phyloP scores from a whole-genome alignment of 352 stramenopile genomes.

The Globisporangium radiosum region DNA sequence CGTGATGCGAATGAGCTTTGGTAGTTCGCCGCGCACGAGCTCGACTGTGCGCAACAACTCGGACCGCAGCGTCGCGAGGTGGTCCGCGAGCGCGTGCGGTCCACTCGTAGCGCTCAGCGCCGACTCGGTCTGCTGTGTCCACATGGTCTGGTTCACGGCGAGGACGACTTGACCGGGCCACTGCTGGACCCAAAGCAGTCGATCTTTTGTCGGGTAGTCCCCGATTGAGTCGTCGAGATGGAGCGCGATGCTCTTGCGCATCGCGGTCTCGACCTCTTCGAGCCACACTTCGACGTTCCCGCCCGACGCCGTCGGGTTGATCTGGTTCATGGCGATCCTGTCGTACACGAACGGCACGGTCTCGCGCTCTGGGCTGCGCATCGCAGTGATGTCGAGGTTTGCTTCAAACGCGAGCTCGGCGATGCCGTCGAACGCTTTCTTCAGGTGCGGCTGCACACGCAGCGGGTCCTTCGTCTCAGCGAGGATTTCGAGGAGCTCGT shows the following conservation, averaged over 20 bases:
- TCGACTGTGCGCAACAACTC: conserved; percentile 89
- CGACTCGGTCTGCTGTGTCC: conserved; percentile 83
- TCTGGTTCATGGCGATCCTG: conserved; percentile 80
- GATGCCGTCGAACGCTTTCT: conserved; percentile 94
- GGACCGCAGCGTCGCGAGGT: conserved; percentile 59
- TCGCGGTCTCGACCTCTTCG: conserved; percentile 79
- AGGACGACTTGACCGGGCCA: conserved; percentile 93
- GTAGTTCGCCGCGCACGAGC: conserved; percentile 88
- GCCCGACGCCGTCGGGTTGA: conserved; percentile 92
- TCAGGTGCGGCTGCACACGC: conserved; percentile 92
- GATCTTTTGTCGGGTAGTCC: conserved; percentile 84
- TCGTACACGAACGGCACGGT: conserved; percentile 87
- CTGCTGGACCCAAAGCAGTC: conserved; percentile 87
- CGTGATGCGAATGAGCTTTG: conserved; percentile 90
- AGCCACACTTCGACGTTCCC: conserved; percentile 92
- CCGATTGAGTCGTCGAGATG: conserved; percentile 81
- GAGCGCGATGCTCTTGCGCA: conserved; percentile 77
- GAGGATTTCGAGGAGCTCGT: conserved; percentile 90
- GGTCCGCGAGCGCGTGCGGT: conserved; percentile 39
- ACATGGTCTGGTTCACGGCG: conserved; percentile 90
- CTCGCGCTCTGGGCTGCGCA: conserved; percentile 84
- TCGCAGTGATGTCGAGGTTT: conserved; percentile 90
- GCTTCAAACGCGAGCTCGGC: conserved; percentile 88
- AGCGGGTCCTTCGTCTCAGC: conserved; percentile 91
- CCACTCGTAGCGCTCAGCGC: conserved; percentile 32